Evolutionary conservation across 2,329 filamentous ascomycete genomes (phyloP).

Genomic region (Aspergillus chevalieri): DNA sequence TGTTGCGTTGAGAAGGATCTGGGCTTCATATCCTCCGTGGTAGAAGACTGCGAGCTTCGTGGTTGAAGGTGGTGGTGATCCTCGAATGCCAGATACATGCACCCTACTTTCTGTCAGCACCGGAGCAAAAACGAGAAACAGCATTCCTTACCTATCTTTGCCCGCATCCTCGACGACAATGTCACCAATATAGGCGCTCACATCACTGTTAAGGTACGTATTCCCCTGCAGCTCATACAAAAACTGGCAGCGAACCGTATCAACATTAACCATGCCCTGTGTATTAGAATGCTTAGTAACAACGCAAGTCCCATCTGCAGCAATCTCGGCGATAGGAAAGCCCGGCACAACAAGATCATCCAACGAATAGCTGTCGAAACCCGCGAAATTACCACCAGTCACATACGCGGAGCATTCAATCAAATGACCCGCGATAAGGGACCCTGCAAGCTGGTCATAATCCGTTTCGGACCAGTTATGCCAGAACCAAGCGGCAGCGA

Average conservation of each 20-base stretch:
- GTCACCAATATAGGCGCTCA: conserved; percentile 37
- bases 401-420: conserved; percentile 53
- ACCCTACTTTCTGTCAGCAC: conserved; percentile 26
- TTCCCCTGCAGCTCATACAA: conserved; percentile 47
- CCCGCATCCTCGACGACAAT: conserved; percentile 33
- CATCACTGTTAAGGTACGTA: conserved; percentile 44
- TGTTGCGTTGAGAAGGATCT: conserved; percentile 42
- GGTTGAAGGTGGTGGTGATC: conserved; percentile 43
- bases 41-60: conserved; percentile 51
- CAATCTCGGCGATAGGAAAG: conserved; percentile 48
- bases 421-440: conserved; percentile 48
- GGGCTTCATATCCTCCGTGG: conserved; percentile 43
- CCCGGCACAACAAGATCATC: conserved; percentile 40
- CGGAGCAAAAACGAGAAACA: background rate
- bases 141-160: conserved; percentile 18
- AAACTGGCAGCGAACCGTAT: conserved; percentile 44
- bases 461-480: conserved; percentile 46
- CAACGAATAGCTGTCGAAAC: conserved; percentile 36
- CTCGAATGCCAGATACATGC: conserved; percentile 36
- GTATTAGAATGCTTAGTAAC: conserved; percentile 45
- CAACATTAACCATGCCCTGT: conserved; percentile 37
- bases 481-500: conserved; percentile 53
- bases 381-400: conserved; percentile 51
- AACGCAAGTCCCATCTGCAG: conserved; percentile 39
- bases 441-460: conserved; percentile 47